These are phyloP conservation scores for Porcisia hertigi DNA, from an alignment of 208 protist species.

Conservation along the genomic window DNA sequence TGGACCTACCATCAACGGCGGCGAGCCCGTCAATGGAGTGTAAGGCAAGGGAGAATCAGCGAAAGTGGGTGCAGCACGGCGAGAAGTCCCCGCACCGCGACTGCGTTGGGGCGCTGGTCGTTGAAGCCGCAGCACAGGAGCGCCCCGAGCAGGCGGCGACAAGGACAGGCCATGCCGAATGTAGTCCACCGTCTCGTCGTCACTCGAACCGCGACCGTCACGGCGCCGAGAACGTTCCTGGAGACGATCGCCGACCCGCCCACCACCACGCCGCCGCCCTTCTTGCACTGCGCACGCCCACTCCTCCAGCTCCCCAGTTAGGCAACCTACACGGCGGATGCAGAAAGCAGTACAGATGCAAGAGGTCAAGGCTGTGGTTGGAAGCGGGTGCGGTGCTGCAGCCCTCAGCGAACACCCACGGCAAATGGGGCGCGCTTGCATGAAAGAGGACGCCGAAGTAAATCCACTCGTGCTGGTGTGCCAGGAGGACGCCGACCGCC, in stretches of 20 bases:
- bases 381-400: background rate
- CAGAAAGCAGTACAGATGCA: constrained; percentile 20
- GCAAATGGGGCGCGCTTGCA: constrained; percentile 9
- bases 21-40: background rate
- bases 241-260: background rate
- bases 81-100: background rate
- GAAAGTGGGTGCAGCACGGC: background rate
- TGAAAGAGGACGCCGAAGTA: constrained; percentile 44
- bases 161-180: background rate
- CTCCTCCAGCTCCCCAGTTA: constrained; percentile 11
- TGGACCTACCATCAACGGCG: background rate
- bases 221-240: background rate
- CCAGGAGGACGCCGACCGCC: constrained; percentile 44
- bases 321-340: constrained; percentile 17
- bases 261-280: background rate
- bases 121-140: background rate
- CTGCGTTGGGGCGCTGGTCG: background rate
- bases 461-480: constrained; percentile 27
- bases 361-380: constrained; percentile 9
- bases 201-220: background rate
- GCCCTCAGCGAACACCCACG: background rate
- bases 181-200: background rate
- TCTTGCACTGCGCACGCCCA: background rate
- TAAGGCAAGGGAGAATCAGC: background rate
- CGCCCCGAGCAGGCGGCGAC: background rate